Conservation (phyloP, 2,329 filamentous ascomycete genomes). For the Aspergillus persii region DNA sequence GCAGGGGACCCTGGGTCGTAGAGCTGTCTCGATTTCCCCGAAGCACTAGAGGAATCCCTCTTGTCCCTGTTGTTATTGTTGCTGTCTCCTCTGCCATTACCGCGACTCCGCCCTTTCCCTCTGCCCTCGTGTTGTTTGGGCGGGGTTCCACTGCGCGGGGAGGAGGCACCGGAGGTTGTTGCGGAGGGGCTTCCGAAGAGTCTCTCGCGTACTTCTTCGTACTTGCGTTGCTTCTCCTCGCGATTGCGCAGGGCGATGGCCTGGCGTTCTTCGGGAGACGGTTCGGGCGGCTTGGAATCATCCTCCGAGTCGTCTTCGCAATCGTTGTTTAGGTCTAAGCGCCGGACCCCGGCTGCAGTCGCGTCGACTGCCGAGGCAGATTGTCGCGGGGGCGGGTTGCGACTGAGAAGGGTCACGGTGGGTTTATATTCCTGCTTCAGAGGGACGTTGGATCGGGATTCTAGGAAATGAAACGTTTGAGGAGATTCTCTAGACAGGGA, state of each 20-base stretch:
- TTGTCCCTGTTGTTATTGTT: slow-evolving; percentile 32
- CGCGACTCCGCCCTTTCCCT: slow-evolving; percentile 50
- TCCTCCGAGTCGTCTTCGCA: slow-evolving; percentile 58
- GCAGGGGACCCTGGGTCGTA: slow-evolving; percentile 73
- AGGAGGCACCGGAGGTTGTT: slow-evolving; percentile 55
- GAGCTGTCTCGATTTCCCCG: slow-evolving; percentile 55
- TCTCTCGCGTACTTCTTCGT: slow-evolving; percentile 83
- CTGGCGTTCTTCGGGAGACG: slow-evolving; percentile 73
- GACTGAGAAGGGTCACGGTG: slow-evolving; percentile 77
- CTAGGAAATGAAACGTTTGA: slow-evolving; percentile 72
- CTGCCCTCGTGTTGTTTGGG: slow-evolving; percentile 44
- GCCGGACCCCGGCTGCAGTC: slow-evolving; percentile 43
- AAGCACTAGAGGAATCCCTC: slow-evolving; percentile 40
- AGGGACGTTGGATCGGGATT: slow-evolving; percentile 62
- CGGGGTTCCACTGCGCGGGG: slow-evolving; percentile 62
- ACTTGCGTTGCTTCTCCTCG: slow-evolving; percentile 86
- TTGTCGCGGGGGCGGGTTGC: slow-evolving; percentile 66
- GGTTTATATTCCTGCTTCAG: slow-evolving; percentile 73
- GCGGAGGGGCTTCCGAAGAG: slow-evolving; percentile 67
- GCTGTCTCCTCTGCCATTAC: slow-evolving; percentile 45
- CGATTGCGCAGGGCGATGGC: slow-evolving; percentile 73
- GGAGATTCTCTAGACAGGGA: slow-evolving; percentile 62
- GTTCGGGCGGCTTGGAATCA: slow-evolving; percentile 60
- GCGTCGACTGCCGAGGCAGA: slow-evolving; percentile 44
- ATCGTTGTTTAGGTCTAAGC: slow-evolving; percentile 49